Evolutionary conservation across 2,329 filamentous ascomycete genomes (phyloP), one percentile per base, ranked within the genome.

Genomic region (Tolypocladium amazonense): DNA sequence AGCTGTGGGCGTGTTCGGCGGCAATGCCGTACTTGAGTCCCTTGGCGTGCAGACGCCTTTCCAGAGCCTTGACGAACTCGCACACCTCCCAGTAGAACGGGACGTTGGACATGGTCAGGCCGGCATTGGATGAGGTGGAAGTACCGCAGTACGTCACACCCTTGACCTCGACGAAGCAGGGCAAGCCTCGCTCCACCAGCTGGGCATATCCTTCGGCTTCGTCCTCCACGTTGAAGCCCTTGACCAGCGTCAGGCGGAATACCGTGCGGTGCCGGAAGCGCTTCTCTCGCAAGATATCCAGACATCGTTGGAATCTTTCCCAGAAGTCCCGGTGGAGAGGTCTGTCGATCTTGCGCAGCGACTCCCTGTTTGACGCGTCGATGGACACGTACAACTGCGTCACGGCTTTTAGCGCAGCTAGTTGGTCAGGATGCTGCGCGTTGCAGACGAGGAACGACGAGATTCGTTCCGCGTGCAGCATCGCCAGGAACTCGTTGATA

Each of bases 61-160:
- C 85, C 0, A 97, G 81, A 0, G 88, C 87, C 45, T 83, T 81
- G 12, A 95, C 92, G 69, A 97, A 97, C 2, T 87, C 85, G 41
- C 84, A 84, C 3, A 97, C 89, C 74, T 97, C 93, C 72, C 89
- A 88, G 76, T 97, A 97, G 70, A 96, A 97, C 0, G 93, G 93
- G 12, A 97, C 94, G 70, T 97, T 97, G 68, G 90, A 85, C 93
- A 97, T 97, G n/a, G 87, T 94, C 55, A 97, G 79, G 0, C 93
- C 93, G 0, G 91, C 92, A 58, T 87, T 88, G 4, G 89, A 87
- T 11, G 89, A 89, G 0, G 91, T 91, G 9, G 88, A 88, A 0
- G 93, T 97, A 47, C 94, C 94, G 74, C 94, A 97, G 77, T 94
- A 97, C 0, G 93, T 97, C 43, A 97, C 93, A 59, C 93, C 93